These are phyloP conservation scores for Scheffersomyces illinoinensis DNA, from an alignment of 1,139 yeast species.

Conservation along the genomic window DNA sequence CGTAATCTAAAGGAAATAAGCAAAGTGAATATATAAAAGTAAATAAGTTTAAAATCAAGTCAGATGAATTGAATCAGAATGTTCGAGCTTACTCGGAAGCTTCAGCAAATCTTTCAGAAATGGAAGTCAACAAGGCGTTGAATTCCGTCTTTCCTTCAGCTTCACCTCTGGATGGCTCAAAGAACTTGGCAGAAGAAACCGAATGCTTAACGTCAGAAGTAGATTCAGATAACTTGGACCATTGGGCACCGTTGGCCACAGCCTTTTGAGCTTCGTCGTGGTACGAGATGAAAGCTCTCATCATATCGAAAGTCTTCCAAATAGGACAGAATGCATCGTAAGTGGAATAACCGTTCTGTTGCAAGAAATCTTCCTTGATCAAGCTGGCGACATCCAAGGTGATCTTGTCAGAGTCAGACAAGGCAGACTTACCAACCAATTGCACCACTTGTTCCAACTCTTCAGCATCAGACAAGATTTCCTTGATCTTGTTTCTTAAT, in stretches of 20 bases:
- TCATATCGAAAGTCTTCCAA: slow-evolving; percentile 98
- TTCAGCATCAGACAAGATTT: slow-evolving; percentile 93
- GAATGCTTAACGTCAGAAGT: slow-evolving; percentile 90
- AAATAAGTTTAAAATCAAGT: neutral
- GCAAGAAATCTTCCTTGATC: slow-evolving; percentile 96
- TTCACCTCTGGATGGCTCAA: slow-evolving; percentile 93
- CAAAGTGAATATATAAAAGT: neutral
- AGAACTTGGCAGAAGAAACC: slow-evolving; percentile 92
- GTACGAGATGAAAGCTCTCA: slow-evolving; percentile 89
- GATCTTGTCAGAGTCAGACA: slow-evolving; percentile 94
- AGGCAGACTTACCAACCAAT: slow-evolving; percentile 97
- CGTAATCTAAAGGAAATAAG: neutral
- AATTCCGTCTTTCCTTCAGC: slow-evolving; percentile 73
- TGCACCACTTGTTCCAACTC: slow-evolving; percentile 99
- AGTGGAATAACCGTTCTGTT: slow-evolving; percentile 97
- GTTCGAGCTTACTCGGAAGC: slow-evolving; percentile 69
- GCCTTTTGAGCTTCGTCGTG: slow-evolving; percentile 98
- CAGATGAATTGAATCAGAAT: neutral
- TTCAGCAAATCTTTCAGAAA: slow-evolving; percentile 91
- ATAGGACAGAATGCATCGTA: slow-evolving; percentile 99
- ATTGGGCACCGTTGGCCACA: slow-evolving; percentile 86
- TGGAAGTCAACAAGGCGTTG: slow-evolving; percentile 68
- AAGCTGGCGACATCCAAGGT: slow-evolving; percentile 89
- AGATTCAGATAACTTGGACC: slow-evolving; percentile 89
- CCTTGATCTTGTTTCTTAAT: slow-evolving; percentile 88